These are phyloP conservation scores for Chlamydomonas sphaeroides DNA, from an alignment of 139 green algal species.

Conservation along the genomic window DNA sequence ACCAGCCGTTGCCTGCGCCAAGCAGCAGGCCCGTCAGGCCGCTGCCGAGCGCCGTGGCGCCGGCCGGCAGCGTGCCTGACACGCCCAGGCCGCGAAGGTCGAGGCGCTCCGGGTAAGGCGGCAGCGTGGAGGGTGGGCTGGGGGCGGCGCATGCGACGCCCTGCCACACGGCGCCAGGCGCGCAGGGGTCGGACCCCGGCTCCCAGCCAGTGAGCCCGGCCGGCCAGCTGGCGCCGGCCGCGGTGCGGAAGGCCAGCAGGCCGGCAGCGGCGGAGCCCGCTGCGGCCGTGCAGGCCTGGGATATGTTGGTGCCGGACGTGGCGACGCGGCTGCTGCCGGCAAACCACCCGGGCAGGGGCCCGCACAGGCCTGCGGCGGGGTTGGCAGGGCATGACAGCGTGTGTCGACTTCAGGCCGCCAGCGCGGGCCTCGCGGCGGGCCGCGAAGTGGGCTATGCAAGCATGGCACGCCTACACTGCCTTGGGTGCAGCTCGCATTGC, in stretches of 20 bases:
- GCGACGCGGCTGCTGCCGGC: neutral
- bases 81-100: conserved; percentile 35
- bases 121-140: neutral
- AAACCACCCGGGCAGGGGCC: neutral
- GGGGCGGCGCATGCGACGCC: neutral
- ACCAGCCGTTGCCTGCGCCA: neutral
- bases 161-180: neutral
- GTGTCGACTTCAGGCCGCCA: no score
- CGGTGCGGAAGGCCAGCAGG: neutral
- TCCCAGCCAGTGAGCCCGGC: neutral
- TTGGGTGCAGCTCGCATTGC: no score
- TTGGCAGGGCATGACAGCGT: no score
- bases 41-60: neutral
- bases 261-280: no score
- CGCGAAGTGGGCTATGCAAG: no score
- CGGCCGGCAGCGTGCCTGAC: conserved; percentile 20
- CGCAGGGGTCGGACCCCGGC: neutral
- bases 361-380: neutral
- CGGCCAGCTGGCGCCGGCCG: neutral
- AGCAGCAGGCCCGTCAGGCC: neutral
- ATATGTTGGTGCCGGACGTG: neutral
- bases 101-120: neutral
- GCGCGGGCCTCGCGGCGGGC: no score
- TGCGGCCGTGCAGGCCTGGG: neutral
- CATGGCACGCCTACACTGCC: no score